Base-by-base conservation (phyloP, 768 basidiomycete species). In the Mrakia hoshinonis region DNA sequence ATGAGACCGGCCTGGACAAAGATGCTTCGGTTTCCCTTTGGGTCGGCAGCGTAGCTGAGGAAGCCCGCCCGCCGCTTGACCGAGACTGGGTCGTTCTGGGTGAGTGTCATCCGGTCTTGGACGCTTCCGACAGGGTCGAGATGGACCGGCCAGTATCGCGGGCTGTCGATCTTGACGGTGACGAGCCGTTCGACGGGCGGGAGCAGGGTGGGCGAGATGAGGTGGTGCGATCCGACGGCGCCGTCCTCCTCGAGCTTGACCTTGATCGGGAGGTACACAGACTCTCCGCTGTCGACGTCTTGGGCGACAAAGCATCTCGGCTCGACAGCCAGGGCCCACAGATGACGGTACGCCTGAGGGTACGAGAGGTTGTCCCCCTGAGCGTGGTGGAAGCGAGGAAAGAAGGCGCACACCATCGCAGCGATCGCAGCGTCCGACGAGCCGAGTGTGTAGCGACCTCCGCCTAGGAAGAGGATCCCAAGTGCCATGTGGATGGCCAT, bases 291-390 rank as follows among this genome's bases (percentile, higher is more conserved):
- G 75, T 97, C 93, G 38, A 96, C 91, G 75, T 99, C 96, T 38
- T 91, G 85, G 0, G 92, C 91, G 47, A 93, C 85, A 22, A 99
- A 83, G 77, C 95, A 97, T 61, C 95, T 82, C 4, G 96, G 96
- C 76, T 99, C 95, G 6, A 90, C 89, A 1, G 96, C 95, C 54
- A 99, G 83, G 1, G 91, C 92, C 96, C 96, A 99, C 29, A 99
- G 80, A 78, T 98, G 95, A 9, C 96, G 87, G 73, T 94, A 85
- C 0, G 93, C 92, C 79, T 97, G 96, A 3, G 96, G 83, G 76
- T 90, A 94, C 55, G 88, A 86, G 71, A 89, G 88, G 81, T 96
- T 97, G 76, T 98, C 95, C 3, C 86, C 85, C 0, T 91, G 88
- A 22, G 84, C 79, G 22, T 86, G 83, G 24, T 91, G 86, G 76